Conservation (phyloP, 768 basidiomycete genomes). For the Mycena leptocephala region DNA sequence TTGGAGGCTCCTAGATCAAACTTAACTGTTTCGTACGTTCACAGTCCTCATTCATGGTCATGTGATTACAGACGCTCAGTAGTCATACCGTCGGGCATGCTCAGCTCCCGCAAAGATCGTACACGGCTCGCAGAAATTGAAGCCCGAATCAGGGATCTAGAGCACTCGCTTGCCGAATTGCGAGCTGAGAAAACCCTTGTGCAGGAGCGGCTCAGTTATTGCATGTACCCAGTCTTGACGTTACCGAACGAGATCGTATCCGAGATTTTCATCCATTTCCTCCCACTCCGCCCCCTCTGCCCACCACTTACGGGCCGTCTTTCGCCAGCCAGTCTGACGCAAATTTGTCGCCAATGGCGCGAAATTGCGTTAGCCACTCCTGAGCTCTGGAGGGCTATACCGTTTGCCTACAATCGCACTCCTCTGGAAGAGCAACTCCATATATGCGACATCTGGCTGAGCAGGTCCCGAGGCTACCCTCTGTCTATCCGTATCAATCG, state of each 20-base stretch:
- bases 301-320: background rate
- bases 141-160: background rate
- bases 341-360: background rate
- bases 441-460: background rate
- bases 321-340: background rate
- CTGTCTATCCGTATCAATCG: background rate
- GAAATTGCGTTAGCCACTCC: background rate
- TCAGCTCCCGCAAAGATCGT: background rate
- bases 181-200: background rate
- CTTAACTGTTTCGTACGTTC: too few species aligned
- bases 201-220: background rate
- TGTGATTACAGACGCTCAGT: too few species aligned
- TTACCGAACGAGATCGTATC: background rate
- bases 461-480: background rate
- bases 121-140: background rate
- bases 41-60: too few species aligned
- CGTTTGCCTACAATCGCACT: fast-evolving
- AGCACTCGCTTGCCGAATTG: background rate
- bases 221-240: background rate
- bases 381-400: background rate
- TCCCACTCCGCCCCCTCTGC: background rate
- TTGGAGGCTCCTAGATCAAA: too few species aligned
- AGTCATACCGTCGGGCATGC: too few species aligned
- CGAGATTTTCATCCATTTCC: background rate
- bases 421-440: background rate